Base-by-base conservation (phyloP, 192 early-diverging fungal genomes). In the Paraglomus brasilianum region DNA sequence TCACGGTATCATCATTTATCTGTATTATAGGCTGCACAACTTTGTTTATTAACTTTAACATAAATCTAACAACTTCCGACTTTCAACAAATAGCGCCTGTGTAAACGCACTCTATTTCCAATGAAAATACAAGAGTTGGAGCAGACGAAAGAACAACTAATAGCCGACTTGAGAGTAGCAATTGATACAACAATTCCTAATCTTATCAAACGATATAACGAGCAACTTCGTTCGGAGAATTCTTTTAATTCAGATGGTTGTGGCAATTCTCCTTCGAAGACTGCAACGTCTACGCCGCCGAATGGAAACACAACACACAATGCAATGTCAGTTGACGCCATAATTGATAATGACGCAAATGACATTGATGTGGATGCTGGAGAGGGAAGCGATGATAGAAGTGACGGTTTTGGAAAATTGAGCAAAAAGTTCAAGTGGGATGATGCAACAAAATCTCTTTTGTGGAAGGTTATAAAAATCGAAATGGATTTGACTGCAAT, bases 341-440 rank as follows among this genome's bases (percentile, higher is more conserved):
- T 14, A 21, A 63, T 63, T 42, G 61, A 63, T 46, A 63, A 47
- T 46, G 58, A 61, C 44, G 53, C 7, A 9, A 30, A 24, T 55
- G 52, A 58, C 36, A 39, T 11, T 24, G 56, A 58, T 59, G 57
- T n/a, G 11, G 47, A 46, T 63, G 60, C 42, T 9, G 43, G 47
- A 24, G 60, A 4, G 21, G 60, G 24, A 17, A 46, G 13, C 17
- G 47, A 63, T 46, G 44, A 44, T 48, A 41, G 56, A 8, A 73
- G 39, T 13, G 51, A 38, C 22, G 56, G 43, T 42, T 45, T n/a
- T 39, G 45, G 44, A 30, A 41, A 6, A 2, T 50, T 45, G 40
- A 17, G 36, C 11, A 64, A 58, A 4, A 75, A 69, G 56, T 78
- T 78, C 19, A 75, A 55, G 59, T 78, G 74, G 17, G 75, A 75